phyloP scores from a whole-genome alignment of 768 basidiomycete genomes.

The Mycena maculata region DNA sequence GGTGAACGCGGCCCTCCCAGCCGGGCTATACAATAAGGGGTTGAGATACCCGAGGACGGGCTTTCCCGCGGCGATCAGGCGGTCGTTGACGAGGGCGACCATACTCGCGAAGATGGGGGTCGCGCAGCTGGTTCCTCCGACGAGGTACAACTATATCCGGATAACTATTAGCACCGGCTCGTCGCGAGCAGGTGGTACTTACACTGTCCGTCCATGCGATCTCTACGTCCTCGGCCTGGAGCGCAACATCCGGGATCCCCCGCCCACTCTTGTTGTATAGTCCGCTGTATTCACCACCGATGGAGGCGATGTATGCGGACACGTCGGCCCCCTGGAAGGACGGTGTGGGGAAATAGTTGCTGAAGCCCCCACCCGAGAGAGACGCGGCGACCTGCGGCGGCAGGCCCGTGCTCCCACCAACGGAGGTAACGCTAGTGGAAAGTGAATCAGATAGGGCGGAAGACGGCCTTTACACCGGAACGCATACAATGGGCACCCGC shows the following conservation, averaged over 20 bases:
- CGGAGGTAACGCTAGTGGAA: no score
- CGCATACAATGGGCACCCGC: no score
- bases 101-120: constrained; percentile 58
- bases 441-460: no score
- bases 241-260: constrained; percentile 34
- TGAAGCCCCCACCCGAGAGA: no score
- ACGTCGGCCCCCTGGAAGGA: no score
- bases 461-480: no score
- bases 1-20: constrained; percentile 20
- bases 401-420: no score
- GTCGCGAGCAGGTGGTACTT: background rate
- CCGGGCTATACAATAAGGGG: constrained; percentile 50
- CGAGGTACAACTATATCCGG: constrained; percentile 18
- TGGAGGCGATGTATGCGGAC: no score
- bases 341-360: no score
- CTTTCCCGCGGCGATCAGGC: constrained; percentile 45
- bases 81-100: constrained; percentile 58
- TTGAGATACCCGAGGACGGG: constrained; percentile 55
- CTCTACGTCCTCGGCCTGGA: constrained; percentile 41
- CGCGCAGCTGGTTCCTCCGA: constrained; percentile 57
- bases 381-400: no score
- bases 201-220: constrained; percentile 40
- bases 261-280: no score
- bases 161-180: background rate
- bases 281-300: no score